These are phyloP conservation scores for Cenchrus americanus DNA, from an alignment of 176 grass and related monocot genomes.

Conservation along the genomic window DNA sequence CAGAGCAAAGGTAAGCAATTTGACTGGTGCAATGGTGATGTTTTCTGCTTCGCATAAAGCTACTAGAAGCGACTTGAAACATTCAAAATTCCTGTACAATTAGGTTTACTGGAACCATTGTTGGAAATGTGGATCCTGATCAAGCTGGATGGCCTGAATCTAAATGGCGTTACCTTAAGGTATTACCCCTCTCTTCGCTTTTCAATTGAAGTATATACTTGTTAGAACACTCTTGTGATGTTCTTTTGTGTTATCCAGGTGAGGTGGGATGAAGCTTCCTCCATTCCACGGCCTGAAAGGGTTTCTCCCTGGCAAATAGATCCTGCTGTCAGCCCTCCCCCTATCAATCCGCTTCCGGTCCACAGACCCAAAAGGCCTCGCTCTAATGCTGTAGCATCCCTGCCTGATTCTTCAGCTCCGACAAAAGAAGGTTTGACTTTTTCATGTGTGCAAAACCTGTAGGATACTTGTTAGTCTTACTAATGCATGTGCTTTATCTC, in stretches of 20 bases:
- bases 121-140: constrained; percentile 73
- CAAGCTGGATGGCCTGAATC: constrained; percentile 77
- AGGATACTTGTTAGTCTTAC: not conserved
- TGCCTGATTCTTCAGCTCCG: constrained; percentile 60
- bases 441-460: constrained; percentile 6
- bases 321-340: constrained; percentile 66
- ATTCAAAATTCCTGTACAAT: not conserved
- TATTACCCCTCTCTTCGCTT: constrained; percentile 16
- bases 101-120: constrained; percentile 96
- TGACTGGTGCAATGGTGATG: constrained; percentile 12
- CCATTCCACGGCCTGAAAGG: constrained; percentile 85
- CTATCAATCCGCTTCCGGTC: constrained; percentile 63
- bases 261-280: constrained; percentile 92
- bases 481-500: constrained; percentile 27
- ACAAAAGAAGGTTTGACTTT: constrained; percentile 76
- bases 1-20: constrained; percentile 75
- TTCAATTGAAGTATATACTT: constrained; percentile 2
- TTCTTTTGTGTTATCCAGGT: constrained; percentile 52
- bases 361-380: constrained; percentile 74
- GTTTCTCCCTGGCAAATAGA: constrained; percentile 99
- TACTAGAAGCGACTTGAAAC: not conserved
- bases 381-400: constrained; percentile 45
- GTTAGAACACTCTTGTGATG: constrained; percentile 17
- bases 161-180: constrained; percentile 93
- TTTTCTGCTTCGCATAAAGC: constrained; percentile 13